These are phyloP conservation scores for Cucumis melo DNA, from an alignment of 306 rosid genomes.

Conservation along the genomic window DNA sequence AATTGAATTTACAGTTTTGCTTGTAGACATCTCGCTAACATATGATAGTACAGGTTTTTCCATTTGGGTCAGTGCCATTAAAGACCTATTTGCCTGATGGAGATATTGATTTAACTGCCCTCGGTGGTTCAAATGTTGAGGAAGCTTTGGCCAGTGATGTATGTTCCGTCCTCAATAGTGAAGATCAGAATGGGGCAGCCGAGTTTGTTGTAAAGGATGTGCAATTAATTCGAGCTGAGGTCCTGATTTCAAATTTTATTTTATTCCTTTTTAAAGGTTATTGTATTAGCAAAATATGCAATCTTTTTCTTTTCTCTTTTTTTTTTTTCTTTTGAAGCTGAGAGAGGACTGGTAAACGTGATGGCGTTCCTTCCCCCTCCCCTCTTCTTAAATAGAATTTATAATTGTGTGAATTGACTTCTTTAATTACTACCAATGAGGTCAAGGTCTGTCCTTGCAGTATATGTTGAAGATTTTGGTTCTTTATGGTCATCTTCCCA, in stretches of 20 bases:
- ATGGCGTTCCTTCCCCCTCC: too few species aligned
- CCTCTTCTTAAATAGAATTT: too few species aligned
- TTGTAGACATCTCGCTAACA: not conserved
- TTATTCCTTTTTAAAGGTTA: not conserved
- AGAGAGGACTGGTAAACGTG: too few species aligned
- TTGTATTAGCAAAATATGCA: not conserved
- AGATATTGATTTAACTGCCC: slow-evolving; percentile 77
- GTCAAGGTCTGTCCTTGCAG: not conserved
- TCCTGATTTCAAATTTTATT: slow-evolving; percentile 17
- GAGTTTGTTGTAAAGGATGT: slow-evolving; percentile 77
- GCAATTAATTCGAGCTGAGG: slow-evolving; percentile 87
- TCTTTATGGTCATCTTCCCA: not conserved
- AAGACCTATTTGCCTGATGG: slow-evolving; percentile 92
- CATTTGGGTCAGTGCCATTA: slow-evolving; percentile 86
- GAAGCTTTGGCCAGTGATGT: slow-evolving; percentile 49
- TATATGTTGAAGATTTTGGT: not conserved
- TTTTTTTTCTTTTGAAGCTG: too few species aligned
- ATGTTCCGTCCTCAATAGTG: slow-evolving; percentile 41
- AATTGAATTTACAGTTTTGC: not conserved
- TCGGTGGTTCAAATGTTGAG: slow-evolving; percentile 39
- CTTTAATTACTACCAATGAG: not conserved
- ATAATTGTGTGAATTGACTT: not conserved
- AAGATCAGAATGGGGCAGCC: slow-evolving; percentile 56
- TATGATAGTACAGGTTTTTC: slow-evolving; percentile 42
- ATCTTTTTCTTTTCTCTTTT: not conserved